These are phyloP conservation scores for Phytophthora multivora DNA, from an alignment of 352 stramenopile species.

Conservation along the genomic window DNA sequence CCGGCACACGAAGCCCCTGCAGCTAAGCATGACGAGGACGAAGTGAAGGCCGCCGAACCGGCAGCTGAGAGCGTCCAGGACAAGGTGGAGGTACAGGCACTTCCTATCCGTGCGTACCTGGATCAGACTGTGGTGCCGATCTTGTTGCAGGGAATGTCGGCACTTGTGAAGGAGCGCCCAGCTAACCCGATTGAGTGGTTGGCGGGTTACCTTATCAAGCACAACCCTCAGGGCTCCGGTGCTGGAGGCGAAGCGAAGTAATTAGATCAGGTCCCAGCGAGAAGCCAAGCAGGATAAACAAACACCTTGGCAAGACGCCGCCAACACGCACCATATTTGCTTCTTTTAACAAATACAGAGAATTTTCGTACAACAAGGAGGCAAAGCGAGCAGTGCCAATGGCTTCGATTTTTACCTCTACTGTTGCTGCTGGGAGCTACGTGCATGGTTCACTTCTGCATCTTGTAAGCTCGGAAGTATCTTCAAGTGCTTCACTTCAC, in stretches of 20 bases:
- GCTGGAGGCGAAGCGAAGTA: constrained; percentile 63
- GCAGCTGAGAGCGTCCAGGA: constrained; percentile 75
- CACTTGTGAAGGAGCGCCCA: constrained; percentile 97
- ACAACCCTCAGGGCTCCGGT: constrained; percentile 93
- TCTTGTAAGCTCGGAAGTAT: background rate
- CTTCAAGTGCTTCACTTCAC: constrained; percentile 14
- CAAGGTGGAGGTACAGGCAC: constrained; percentile 91
- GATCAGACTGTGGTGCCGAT: constrained; percentile 99
- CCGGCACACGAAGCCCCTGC: constrained; percentile 24
- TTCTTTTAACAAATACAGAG: constrained; percentile 25
- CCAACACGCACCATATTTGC: constrained; percentile 32
- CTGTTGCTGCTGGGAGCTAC: constrained; percentile 11
- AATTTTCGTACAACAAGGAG: constrained; percentile 5
- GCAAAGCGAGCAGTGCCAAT: background rate
- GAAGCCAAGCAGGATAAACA: background rate
- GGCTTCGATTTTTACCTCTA: constrained; percentile 22
- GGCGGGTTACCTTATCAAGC: constrained; percentile 95
- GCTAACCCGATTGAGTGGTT: constrained; percentile 98
- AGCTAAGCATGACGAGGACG: constrained; percentile 35
- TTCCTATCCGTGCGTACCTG: constrained; percentile 98
- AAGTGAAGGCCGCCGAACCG: constrained; percentile 73
- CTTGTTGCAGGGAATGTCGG: constrained; percentile 97
- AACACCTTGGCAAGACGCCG: constrained; percentile 9
- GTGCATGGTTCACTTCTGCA: background rate
- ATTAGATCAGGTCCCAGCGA: constrained; percentile 27